Base-by-base conservation (phyloP, 768 basidiomycete genomes). In the Hysterangium stoloniferum region DNA sequence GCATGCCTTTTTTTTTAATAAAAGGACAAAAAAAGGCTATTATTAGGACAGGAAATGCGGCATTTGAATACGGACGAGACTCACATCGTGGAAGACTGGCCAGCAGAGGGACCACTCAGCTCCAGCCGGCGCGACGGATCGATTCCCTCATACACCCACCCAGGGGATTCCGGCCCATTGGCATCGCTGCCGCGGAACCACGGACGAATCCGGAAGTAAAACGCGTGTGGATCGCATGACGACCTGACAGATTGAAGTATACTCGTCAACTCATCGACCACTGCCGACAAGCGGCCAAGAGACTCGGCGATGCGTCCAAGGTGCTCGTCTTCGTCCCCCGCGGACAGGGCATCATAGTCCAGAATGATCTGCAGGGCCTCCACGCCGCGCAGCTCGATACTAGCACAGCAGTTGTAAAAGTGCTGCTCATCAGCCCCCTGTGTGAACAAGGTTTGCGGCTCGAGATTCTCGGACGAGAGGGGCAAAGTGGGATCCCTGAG, bases 131-230 rank as follows among this genome's bases (percentile, higher is more conserved):
- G 71, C 24, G 70, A 72, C 28, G 77, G 68, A 4, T 73, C 71
- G 6, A 88, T 79, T 0, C 88, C 91, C 59, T 92, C 84, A 64
- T 86, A 97, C 34, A 82, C 68, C 87, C 87, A 90, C 17, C 69
- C 70, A 7, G 73, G 71, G 24, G 67, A 67, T 6, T 66, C 63
- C 6, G 77, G 66, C 0, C 76, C 77, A 55, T 73, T 77, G 38
- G 75, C 75, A 52, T 80, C 78, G 56, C 86, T 88, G 12, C 94
- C 94, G 47, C 84, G 82, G 68, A 78, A 95, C 95, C 95, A 99
- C 1, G 91, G 93, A 45, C 95, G 80, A 57, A 91, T 79, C 52
- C 83, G 73, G 76, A 85, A 87, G 66, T 92, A 94, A 68, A 99
- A 97, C 49, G 79, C 74, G 52, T 83, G 79, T 4, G 95, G 94